Evolutionary conservation across 1,284 basidiomycete genomes (phyloP).

Genomic region (Papiliotrema terrestris): DNA sequence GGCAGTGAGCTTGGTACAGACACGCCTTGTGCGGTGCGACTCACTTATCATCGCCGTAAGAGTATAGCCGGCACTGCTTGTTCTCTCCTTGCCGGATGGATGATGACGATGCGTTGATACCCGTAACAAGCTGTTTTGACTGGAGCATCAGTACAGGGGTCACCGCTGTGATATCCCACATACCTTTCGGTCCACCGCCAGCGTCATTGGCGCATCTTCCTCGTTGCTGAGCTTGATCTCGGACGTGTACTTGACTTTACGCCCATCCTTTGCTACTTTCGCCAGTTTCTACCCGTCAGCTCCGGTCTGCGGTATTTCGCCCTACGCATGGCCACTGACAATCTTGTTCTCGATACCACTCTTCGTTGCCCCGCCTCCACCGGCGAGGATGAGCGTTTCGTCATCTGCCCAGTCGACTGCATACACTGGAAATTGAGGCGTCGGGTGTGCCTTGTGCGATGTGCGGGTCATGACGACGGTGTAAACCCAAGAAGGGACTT

Average conservation of each 20-base stretch:
- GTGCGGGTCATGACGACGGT: slow-evolving; percentile 61
- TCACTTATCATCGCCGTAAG: slow-evolving; percentile 59
- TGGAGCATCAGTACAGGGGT: slow-evolving; percentile 26
- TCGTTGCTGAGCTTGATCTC: slow-evolving; percentile 72
- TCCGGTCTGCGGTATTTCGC: not conserved
- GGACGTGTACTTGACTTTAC: slow-evolving; percentile 59
- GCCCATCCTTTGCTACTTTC: slow-evolving; percentile 58
- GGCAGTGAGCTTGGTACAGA: not conserved
- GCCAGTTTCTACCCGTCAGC: slow-evolving; percentile 62
- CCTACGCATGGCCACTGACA: slow-evolving; percentile 61
- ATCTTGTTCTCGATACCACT: slow-evolving; percentile 91
- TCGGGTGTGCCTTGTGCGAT: slow-evolving; percentile 68
- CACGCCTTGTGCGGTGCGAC: slow-evolving; percentile 36
- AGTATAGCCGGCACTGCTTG: slow-evolving; percentile 74
- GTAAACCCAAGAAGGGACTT: not conserved
- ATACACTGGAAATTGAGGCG: slow-evolving; percentile 79
- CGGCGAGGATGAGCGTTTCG: slow-evolving; percentile 75
- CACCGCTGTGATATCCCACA: slow-evolving; percentile 15
- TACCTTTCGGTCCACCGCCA: slow-evolving; percentile 67
- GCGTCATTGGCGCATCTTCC: slow-evolving; percentile 92
- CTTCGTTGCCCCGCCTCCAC: slow-evolving; percentile 75
- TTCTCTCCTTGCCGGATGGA: slow-evolving; percentile 65
- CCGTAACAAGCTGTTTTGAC: slow-evolving; percentile 64
- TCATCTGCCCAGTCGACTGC: slow-evolving; percentile 76
- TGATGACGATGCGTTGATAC: slow-evolving; percentile 72